phyloP scores from a whole-genome alignment of 345 rosid genomes.

The Rhodomyrtus tomentosa region DNA sequence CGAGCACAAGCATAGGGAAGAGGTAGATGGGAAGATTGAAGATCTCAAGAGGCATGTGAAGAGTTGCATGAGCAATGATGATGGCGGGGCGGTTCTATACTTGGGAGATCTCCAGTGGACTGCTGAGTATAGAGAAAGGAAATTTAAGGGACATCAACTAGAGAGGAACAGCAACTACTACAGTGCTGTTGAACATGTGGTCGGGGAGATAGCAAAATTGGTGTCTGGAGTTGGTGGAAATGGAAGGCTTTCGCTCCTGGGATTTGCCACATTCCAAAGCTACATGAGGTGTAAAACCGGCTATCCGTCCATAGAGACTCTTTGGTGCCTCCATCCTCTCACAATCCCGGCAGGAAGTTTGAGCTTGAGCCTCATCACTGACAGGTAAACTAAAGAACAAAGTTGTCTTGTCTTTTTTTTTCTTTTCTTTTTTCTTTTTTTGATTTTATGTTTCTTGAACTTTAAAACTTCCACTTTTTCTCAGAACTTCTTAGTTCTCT shows the following conservation, averaged over 20 bases:
- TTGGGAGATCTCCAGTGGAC: constrained; percentile 78
- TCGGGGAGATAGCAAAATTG: constrained; percentile 64
- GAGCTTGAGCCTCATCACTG: constrained; percentile 59
- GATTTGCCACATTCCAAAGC: constrained; percentile 72
- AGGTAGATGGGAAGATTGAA: constrained; percentile 43
- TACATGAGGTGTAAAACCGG: constrained; percentile 70
- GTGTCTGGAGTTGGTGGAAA: constrained; percentile 33
- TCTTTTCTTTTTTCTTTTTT: background rate
- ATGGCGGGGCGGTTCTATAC: constrained; percentile 41
- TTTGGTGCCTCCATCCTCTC: constrained; percentile 63
- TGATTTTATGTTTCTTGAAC: background rate
- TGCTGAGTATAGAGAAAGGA: constrained; percentile 32
- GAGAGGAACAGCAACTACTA: constrained; percentile 9
- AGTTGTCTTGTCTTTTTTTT: background rate
- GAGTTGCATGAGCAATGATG: constrained; percentile 4
- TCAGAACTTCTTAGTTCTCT: background rate
- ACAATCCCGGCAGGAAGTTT: constrained; percentile 73
- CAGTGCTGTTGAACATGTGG: constrained; percentile 55
- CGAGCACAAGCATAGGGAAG: constrained; percentile 37
- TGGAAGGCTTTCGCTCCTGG: constrained; percentile 67
- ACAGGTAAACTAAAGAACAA: constrained; percentile 39
- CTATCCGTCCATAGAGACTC: constrained; percentile 48
- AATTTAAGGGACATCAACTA: constrained; percentile 10
- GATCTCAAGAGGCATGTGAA: constrained; percentile 38
- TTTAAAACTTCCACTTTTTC: background rate